Evolutionary conservation across 2,329 filamentous ascomycete species (phyloP), one percentile per base, ranked within the genome.

Genomic region (Fusarium algeriense): DNA sequence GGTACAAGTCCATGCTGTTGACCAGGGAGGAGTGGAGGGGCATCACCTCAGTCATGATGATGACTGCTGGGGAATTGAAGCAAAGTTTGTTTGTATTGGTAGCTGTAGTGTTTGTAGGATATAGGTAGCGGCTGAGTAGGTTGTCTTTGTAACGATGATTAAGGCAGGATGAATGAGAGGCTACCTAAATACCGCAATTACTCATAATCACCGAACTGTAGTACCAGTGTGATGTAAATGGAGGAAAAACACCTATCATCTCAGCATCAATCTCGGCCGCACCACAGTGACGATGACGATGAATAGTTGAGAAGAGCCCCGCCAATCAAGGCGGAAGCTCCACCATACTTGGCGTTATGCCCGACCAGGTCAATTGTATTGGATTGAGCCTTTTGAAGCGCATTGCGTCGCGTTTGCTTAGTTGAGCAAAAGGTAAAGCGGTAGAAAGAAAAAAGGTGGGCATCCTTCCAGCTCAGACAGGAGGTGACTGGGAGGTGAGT

Each of bases 281-380:
- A 70, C 46, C 70, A 48, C 32, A 63, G 69, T 50, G 52, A 70
- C 60, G 76, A 78, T 76, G 76, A 78, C 76, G 76, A 78, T 78
- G 65, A 60, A 61, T 48, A 71, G 43, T 64, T 65, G 69, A 54
- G 49, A 61, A 43, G 45, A 65, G 66, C 60, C 69, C 71, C 75
- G 69, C 76, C 76, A 76, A 77, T 74, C 71, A 73, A 35, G 62
- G 66, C 50, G 48, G 40, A 63, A 68, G 58, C 73, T 49, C 76
- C 76, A 75, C 76, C 70, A 68, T 72, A 71, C 74, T 75, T 74
- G 71, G 76, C 71, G 73, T 60, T 60, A 64, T 59, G 64, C 69
- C 56, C 57, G 63, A 69, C 45, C 67, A 72, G 69, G 69, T 65
- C 64, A 59, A 58, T 64, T 64, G 61, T 52, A 72, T 66, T 64